Base-by-base conservation (phyloP, 495 filamentous ascomycete genomes). In the Neurospora sp. region DNA sequence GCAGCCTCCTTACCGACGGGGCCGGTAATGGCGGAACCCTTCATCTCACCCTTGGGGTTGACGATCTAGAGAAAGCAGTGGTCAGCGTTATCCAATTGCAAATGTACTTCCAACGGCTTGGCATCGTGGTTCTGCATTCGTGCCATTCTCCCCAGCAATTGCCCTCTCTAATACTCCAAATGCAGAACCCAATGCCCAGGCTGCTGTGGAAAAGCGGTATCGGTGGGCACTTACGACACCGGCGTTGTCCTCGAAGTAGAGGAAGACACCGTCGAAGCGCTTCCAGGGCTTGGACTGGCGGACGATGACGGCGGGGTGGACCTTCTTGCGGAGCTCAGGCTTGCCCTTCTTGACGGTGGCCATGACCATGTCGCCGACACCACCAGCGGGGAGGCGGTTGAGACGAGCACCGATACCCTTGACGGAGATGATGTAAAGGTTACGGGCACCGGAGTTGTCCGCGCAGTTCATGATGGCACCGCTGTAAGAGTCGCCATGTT, bases 31-130 rank as follows among this genome's bases (percentile, higher is more conserved):
- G 96, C 96, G 75, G 93, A 97, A 82, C 96, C 96, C 90, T 99
- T 99, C 96, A 99, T 99, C 88, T 99, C 96, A 87, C 96, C 96
- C 91, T 99, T 99, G 85, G 94, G 93, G 89, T 99, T 99, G 89
- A 99, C 96, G 82, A 98, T 99, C 94, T 97, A 81, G 62, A 72
- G 70, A 73, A 36, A 71, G 19, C 78, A 45, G 69, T 71, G 59
- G 72, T 78, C 69, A 77, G 74, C 74, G 28, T 10, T 66, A 28
- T 66, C 54, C 19, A 37, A 6, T 31, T 39, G 24, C 0, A 8
- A 13, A 21, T 24, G 36, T 21, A 17, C 48, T 38, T 11, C 28
- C 54, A 66, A 34, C 28, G 13, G 6, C 36, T 19, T 28, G 31
- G 31, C 39, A 39, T 43, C 34, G 38, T 38, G 69, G 17, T 42